These are phyloP conservation scores for Aspergillus carlsbadensis DNA, from an alignment of 495 filamentous ascomycete species.

Conservation along the genomic window DNA sequence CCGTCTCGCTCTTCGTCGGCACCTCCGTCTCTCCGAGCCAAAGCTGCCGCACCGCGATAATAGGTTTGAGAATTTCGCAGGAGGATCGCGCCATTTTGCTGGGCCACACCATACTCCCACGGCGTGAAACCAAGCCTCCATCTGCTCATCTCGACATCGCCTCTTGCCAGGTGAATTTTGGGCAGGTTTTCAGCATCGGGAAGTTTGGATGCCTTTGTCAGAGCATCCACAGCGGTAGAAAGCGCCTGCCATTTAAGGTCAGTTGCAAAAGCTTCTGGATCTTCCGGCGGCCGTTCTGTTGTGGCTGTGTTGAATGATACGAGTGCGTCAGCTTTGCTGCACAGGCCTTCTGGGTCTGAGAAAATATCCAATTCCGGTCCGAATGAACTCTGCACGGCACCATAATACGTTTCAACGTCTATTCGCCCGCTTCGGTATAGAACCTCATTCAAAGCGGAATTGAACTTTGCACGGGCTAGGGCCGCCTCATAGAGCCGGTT, in stretches of 20 bases:
- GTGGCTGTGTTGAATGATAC: conserved; percentile 50
- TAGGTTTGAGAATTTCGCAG: conserved; percentile 63
- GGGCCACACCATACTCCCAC: conserved; percentile 43
- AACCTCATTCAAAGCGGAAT: conserved; percentile 52
- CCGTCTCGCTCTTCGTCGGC: conserved; percentile 48
- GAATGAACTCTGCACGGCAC: conserved; percentile 46
- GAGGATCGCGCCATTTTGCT: conserved; percentile 48
- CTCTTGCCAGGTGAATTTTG: conserved; percentile 60
- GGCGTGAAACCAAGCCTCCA: conserved; percentile 52
- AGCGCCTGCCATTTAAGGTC: conserved; percentile 50
- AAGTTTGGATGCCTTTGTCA: conserved; percentile 55
- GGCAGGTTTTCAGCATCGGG: conserved; percentile 51
- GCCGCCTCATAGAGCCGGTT: conserved; percentile 49
- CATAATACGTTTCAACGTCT: conserved; percentile 50
- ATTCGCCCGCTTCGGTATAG: conserved; percentile 50
- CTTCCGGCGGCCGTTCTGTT: conserved; percentile 33
- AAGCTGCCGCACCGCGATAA: conserved; percentile 58
- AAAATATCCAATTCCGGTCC: conserved; percentile 39
- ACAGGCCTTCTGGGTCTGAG: conserved; percentile 49
- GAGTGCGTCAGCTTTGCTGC: conserved; percentile 58
- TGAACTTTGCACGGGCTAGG: conserved; percentile 54
- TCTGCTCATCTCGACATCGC: conserved; percentile 61
- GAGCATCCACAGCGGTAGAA: conserved; percentile 43
- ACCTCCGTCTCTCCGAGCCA: conserved; percentile 42
- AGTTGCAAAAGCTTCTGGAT: conserved; percentile 28